Base-by-base conservation (phyloP, 202 grass and related monocot genomes). In the Dendrocalamus latiflorus region DNA sequence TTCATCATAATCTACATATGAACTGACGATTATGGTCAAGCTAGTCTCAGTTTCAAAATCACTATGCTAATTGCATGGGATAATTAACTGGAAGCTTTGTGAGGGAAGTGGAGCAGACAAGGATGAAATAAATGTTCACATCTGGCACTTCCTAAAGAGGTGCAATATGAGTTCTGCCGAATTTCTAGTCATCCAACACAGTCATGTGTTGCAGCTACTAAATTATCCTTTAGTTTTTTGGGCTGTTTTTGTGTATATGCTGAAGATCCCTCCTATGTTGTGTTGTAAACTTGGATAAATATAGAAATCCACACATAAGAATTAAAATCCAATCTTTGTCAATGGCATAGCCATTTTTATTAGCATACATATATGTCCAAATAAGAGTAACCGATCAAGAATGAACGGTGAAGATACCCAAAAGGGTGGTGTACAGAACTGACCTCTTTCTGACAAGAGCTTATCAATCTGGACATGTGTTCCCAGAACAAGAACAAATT, bases 401-500 rank as follows among this genome's bases (percentile, higher is more conserved):
- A 84, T 56, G 24, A 58, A 69, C 15, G 22, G 20, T 10, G 24
- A 60, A 74, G 21, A 64, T 4, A 37, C 42, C 22, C 7, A 47
- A 49, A 66, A 75, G 18, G 26, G 21, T 39, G 12, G 61, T 72
- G 22, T 55, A 17, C 21, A 66, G 48, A 85, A 85, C 78, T 59
- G 21, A 95, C 95, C 95, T 95, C 87, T 98, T 82, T 93, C 92
- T 73, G 74, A 75, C 70, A 93, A 81, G 6, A 95, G 72, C 51
- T 93, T 93, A 69, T 98, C 91, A 87, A 98, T 93, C 88, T 90
- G 89, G 55, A 91, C 78, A 81, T 90, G 92, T 43, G 95, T 98
- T 80, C 92, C 92, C 1, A 89, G 93, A 79, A 95, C 89, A 76
- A 98, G 89, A 81, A 98, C 88, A 83, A 98, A 95, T 65, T 86